Evolutionary conservation across 1,139 yeast species (phyloP), one percentile per base, ranked within the genome.

Genomic region (Kodamaea ohmeri): DNA sequence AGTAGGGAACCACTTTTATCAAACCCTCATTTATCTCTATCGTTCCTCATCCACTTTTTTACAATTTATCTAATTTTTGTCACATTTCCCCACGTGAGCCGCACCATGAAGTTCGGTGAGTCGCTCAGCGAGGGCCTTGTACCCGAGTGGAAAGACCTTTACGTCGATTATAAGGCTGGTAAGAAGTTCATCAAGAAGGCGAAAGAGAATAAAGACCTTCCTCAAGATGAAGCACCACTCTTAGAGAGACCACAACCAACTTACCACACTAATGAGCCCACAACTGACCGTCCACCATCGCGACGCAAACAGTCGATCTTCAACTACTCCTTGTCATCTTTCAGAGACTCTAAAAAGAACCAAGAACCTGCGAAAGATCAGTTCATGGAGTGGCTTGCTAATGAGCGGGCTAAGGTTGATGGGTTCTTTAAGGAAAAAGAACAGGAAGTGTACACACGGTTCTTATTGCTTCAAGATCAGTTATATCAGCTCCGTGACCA

Each of bases 61-160:
- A 9, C 7, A 26, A 14, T 26, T 25, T 25, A 6, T 25, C 13
- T 7, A 6, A 25, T 25, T 9, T 28, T 28, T 28, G 6, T 16
- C 21, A 28, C 24, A 20, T n/a, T n/a, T 9, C 28, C 20, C 31
- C 21, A 27, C 21, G 20, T 27, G 12, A 13, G 25, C n/a, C n/a
- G n/a, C n/a, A n/a, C n/a, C 16, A 25, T 80, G 86, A 79, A 78
- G 59, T 79, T 79, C 52, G 83, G 76, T 9, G 83, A 76, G 46
- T 73, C 80, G 25, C 60, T 80, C 41, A 71, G 65, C 43, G 82
- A 76, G 34, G 76, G 77, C 21, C 61, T 78, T 45, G 86, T 86
- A 5, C 95, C 96, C 1, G 96, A 88, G 58, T 88, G 96, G 96
- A 72, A 79, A 49, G 79, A 77, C 43, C 89, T 83, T 55, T 88